phyloP scores from a whole-genome alignment of 2,329 filamentous ascomycete genomes.

The Corniculantispora saksenae region DNA sequence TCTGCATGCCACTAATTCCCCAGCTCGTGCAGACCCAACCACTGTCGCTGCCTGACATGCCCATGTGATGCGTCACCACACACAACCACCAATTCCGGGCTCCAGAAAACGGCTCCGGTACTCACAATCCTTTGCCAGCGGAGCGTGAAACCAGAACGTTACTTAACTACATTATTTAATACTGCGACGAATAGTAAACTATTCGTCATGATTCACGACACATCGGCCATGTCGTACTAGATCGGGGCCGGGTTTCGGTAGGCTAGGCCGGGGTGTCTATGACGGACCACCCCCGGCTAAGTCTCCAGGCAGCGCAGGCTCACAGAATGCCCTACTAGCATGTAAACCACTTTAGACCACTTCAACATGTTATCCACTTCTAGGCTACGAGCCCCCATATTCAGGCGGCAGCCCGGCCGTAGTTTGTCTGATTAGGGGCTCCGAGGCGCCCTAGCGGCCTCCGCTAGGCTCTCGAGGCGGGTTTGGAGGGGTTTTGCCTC shows the following conservation, averaged over 20 bases:
- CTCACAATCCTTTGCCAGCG: too few relatives aligned
- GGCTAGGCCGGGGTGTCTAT: not conserved
- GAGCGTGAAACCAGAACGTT: too few relatives aligned
- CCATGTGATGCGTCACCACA: not conserved
- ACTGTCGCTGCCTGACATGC: not conserved
- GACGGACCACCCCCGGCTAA: not conserved
- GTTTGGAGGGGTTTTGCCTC: not conserved
- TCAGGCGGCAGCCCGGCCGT: not conserved
- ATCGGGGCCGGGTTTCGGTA: not conserved
- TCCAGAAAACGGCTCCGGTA: too few relatives aligned
- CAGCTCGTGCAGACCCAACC: not conserved
- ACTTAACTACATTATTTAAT: not conserved
- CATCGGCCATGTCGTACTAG: not conserved
- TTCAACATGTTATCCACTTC: not conserved
- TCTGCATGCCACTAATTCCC: too few relatives aligned
- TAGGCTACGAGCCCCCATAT: not conserved
- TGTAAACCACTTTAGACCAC: too few relatives aligned
- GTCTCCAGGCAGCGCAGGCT: not conserved
- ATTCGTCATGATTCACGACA: not conserved
- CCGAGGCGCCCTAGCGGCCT: not conserved
- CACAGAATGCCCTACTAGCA: not conserved
- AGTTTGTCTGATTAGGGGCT: not conserved
- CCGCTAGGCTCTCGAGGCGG: not conserved
- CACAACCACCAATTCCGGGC: too few relatives aligned
- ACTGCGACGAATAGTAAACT: not conserved